Conservation (phyloP, 139 green algal species). For the Coccomyxa sp. region DNA sequence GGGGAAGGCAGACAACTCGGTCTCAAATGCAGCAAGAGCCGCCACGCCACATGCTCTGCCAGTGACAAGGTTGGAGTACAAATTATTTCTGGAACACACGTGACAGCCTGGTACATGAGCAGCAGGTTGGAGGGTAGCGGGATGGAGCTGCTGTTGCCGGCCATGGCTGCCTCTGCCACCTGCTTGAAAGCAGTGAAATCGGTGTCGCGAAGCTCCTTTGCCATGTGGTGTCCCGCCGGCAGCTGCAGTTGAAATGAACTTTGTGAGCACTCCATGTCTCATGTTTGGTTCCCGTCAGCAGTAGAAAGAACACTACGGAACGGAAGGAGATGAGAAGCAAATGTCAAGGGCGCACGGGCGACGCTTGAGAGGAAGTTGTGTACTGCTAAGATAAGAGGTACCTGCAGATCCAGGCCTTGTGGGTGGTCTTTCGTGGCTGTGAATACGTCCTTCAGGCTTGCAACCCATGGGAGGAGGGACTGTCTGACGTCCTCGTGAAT, state of each 20-base stretch:
- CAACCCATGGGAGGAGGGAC: neutral
- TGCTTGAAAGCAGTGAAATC: neutral
- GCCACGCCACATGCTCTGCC: too few species aligned
- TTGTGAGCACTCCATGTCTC: too few species aligned
- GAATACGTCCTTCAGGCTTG: neutral
- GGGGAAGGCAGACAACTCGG: too few species aligned
- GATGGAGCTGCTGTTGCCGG: neutral
- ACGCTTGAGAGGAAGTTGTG: too few species aligned
- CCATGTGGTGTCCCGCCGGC: neutral
- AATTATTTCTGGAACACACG: neutral
- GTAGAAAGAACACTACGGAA: too few species aligned
- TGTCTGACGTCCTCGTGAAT: neutral
- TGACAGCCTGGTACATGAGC: neutral
- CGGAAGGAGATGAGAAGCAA: too few species aligned
- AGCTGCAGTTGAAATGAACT: neutral
- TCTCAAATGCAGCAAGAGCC: too few species aligned
- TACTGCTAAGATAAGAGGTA: neutral
- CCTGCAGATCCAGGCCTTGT: neutral
- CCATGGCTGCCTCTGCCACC: neutral
- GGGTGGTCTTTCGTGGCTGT: neutral
- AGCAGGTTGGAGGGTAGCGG: neutral
- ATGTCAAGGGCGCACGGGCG: too few species aligned
- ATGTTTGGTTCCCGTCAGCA: too few species aligned
- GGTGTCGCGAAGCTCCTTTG: neutral
- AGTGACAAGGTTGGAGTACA: too few species aligned